Conservation (phyloP, 495 filamentous ascomycete genomes). For the Melanomma pulvis-pyrius region DNA sequence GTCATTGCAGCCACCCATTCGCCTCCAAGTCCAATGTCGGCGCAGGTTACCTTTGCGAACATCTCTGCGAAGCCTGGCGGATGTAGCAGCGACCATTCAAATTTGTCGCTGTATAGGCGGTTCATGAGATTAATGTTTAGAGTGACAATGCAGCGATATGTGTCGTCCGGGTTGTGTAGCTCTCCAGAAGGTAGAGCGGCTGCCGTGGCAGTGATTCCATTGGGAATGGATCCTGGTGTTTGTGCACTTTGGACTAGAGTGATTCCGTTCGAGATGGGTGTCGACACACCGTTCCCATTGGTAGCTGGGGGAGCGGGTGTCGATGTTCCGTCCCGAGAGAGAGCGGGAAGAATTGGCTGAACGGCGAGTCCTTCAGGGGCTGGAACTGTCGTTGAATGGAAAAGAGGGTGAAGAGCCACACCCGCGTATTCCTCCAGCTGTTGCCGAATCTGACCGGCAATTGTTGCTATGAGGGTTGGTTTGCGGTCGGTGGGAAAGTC, state of each 20-base stretch:
- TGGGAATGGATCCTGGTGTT: constrained; percentile 48
- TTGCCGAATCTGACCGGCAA: constrained; percentile 89
- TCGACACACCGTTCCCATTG: constrained; percentile 30
- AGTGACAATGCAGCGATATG: constrained; percentile 85
- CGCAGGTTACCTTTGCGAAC: constrained; percentile 89
- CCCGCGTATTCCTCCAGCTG: constrained; percentile 97
- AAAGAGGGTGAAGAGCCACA: constrained; percentile 89
- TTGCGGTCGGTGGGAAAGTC: constrained; percentile 75
- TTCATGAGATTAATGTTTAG: constrained; percentile 93
- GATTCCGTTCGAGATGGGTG: constrained; percentile 16
- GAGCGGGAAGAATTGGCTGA: constrained; percentile 43
- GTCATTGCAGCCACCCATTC: constrained; percentile 95
- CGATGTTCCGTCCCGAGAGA: constrained; percentile 48
- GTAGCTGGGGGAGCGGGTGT: constrained; percentile 47
- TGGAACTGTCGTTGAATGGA: constrained; percentile 63
- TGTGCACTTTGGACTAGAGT: constrained; percentile 43
- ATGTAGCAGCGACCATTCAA: constrained; percentile 96
- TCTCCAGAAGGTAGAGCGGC: constrained; percentile 53
- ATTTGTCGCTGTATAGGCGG: constrained; percentile 92
- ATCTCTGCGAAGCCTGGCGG: constrained; percentile 87
- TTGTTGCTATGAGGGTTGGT: constrained; percentile 66
- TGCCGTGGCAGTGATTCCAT: constrained; percentile 56
- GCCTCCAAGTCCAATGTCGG: constrained; percentile 82
- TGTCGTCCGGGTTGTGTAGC: constrained; percentile 81
- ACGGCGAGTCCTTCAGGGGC: constrained; percentile 49